phyloP scores from a whole-genome alignment of 148 eudicot genomes.

The Drosera capensis region DNA sequence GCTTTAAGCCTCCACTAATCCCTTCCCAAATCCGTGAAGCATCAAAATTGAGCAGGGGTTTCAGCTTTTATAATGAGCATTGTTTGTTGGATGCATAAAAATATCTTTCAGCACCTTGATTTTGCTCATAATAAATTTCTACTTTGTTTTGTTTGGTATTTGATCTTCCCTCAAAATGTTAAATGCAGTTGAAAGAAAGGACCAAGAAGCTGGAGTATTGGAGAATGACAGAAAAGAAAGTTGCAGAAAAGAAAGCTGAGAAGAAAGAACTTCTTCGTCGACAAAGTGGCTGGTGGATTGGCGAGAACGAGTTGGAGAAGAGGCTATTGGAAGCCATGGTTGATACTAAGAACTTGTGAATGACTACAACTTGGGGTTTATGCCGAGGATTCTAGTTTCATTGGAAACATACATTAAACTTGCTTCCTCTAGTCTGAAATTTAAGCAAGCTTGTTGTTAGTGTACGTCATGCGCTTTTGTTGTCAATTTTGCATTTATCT shows the following conservation, averaged over 20 bases:
- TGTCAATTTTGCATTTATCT: too few species aligned
- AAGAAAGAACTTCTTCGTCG: constrained; percentile 38
- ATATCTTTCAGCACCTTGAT: not conserved
- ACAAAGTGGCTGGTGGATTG: constrained; percentile 68
- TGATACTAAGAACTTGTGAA: constrained; percentile 12
- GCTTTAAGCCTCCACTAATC: too few species aligned
- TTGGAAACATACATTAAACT: too few species aligned
- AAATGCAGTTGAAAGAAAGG: constrained; percentile 65
- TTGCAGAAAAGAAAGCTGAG: constrained; percentile 32
- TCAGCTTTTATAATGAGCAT: too few species aligned
- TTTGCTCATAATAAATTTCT: not conserved
- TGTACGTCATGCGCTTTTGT: too few species aligned
- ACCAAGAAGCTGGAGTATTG: constrained; percentile 68
- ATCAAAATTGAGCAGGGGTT: too few species aligned
- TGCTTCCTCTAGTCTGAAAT: too few species aligned
- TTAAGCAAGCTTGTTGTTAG: too few species aligned
- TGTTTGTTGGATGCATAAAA: too few species aligned
- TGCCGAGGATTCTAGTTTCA: too few species aligned
- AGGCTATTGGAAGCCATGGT: constrained; percentile 10
- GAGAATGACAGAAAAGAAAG: constrained; percentile 31
- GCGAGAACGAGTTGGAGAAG: constrained; percentile 32
- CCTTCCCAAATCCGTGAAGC: too few species aligned
- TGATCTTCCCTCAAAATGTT: not conserved
- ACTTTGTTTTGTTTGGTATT: not conserved
- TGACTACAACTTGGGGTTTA: too few species aligned